phyloP scores from a whole-genome alignment of 1,284 basidiomycete genomes.

The Moniliophthora roreri region DNA sequence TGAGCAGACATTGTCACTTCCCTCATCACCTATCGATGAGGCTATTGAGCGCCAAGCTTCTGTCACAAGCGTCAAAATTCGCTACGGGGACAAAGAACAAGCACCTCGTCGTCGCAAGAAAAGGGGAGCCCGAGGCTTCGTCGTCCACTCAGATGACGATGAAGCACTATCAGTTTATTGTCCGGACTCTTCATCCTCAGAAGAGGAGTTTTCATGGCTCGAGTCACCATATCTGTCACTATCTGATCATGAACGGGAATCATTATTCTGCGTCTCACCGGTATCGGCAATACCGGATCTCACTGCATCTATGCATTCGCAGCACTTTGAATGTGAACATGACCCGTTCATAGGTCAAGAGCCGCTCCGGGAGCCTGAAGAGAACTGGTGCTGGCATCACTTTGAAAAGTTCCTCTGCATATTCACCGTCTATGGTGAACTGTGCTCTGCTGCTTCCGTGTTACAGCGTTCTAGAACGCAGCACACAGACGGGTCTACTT shows the following conservation, averaged over 20 bases:
- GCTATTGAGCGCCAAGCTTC: background rate
- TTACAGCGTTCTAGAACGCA: background rate
- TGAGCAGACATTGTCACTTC: background rate
- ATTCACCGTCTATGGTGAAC: slow-evolving; percentile 55
- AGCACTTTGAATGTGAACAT: background rate
- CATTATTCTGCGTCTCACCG: background rate
- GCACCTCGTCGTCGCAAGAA: slow-evolving; percentile 1
- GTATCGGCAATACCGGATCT: background rate
- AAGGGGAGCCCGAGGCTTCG: slow-evolving; percentile 23
- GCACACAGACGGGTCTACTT: background rate
- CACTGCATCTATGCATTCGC: background rate
- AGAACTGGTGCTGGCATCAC: slow-evolving; percentile 26
- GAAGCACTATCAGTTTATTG: background rate
- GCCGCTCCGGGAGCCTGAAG: slow-evolving; percentile 20
- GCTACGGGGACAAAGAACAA: background rate
- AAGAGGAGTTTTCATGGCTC: no score
- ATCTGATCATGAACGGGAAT: no score
- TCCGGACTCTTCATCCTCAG: slow-evolving; percentile 3
- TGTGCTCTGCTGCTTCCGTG: slow-evolving; percentile 23
- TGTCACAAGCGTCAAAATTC: background rate
- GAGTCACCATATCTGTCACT: no score
- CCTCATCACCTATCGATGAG: background rate
- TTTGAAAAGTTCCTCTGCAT: slow-evolving; percentile 43
- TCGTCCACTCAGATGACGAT: slow-evolving; percentile 27
- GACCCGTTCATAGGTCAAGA: background rate